A percentile compares a stretch with the other conserved stretches of the same genome.
Evolutionary conservation across 352 stramenopile genomes (phyloP).

Genomic region (Globisporangium spiculum): DNA sequence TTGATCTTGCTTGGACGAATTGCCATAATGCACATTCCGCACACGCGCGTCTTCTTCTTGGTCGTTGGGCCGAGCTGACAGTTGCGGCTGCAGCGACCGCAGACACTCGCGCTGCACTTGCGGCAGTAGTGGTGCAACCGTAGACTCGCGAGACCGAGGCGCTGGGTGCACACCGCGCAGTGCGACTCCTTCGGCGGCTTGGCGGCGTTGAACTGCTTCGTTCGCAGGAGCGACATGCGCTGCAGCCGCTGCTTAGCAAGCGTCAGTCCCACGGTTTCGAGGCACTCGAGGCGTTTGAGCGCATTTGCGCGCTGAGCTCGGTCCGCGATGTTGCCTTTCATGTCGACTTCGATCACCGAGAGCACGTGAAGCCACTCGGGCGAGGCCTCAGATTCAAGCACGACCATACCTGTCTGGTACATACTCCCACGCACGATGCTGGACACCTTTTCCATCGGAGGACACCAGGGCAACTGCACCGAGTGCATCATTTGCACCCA

Average conservation of each 20-base stretch:
- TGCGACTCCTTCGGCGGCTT: slow-evolving; percentile 15
- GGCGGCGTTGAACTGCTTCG: slow-evolving; percentile 15
- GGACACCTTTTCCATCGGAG: slow-evolving; percentile 30
- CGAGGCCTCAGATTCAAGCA: slow-evolving; percentile 25
- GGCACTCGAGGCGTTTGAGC: slow-evolving; percentile 6
- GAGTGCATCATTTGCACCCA: slow-evolving; percentile 62
- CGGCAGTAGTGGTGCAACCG: slow-evolving; percentile 17
- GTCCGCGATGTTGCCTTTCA: slow-evolving; percentile 24
- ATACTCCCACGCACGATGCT: slow-evolving; percentile 33
- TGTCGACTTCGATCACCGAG: slow-evolving; percentile 25
- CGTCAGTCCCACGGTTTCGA: slow-evolving; percentile 11
- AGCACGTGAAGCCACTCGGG: slow-evolving; percentile 27
- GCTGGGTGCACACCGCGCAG: slow-evolving; percentile 21
- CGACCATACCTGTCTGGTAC: slow-evolving; percentile 37
- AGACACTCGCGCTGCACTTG: slow-evolving; percentile 21
- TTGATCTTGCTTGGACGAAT: slow-evolving; percentile 2
- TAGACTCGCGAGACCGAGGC: slow-evolving; percentile 18
- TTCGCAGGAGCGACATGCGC: slow-evolving; percentile 20
- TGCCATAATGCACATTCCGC: slow-evolving; percentile 14
- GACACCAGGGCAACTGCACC: slow-evolving; percentile 53
- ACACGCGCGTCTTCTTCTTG: slow-evolving; percentile 22
- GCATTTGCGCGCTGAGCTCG: slow-evolving; percentile 17
- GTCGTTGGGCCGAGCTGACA: background rate
- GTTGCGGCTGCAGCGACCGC: slow-evolving; percentile 20
- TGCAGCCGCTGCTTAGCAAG: slow-evolving; percentile 19